phyloP scores from a whole-genome alignment of 306 rosid species.

The Corylus avellana region DNA sequence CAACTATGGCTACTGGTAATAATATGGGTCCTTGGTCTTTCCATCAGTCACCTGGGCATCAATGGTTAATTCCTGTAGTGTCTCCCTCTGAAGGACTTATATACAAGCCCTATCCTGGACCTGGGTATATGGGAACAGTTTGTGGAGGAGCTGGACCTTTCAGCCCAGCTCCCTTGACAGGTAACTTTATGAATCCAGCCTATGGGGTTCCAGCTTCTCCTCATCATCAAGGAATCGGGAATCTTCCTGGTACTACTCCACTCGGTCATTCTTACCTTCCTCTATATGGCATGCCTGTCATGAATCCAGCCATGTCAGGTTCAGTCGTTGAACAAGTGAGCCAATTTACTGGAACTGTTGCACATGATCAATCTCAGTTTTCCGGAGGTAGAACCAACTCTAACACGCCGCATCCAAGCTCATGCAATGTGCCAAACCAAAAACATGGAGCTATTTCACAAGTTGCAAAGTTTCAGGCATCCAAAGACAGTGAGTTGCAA shows the following conservation, averaged over 20 bases:
- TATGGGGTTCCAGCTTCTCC: conserved; percentile 58
- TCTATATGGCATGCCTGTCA: conserved; percentile 65
- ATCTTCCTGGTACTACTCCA: conserved; percentile 48
- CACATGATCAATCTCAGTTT: conserved; percentile 32
- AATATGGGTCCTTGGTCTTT: conserved; percentile 66
- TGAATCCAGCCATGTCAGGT: conserved; percentile 54
- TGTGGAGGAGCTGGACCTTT: conserved; percentile 73
- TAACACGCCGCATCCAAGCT: conserved; percentile 46
- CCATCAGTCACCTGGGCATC: conserved; percentile 77
- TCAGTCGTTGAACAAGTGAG: conserved; percentile 58
- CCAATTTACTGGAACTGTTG: conserved; percentile 41
- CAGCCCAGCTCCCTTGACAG: conserved; percentile 47
- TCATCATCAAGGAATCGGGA: conserved; percentile 55
- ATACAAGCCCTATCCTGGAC: conserved; percentile 85
- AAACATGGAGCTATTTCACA: conserved; percentile 39
- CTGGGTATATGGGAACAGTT: conserved; percentile 57
- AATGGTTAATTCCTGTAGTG: conserved; percentile 87
- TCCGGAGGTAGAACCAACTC: conserved; percentile 35
- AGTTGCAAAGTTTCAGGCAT: conserved; percentile 35
- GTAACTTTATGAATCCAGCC: conserved; percentile 54
- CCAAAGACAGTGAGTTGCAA: conserved; percentile 59
- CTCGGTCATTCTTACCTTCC: conserved; percentile 58
- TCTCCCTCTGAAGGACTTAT: conserved; percentile 91
- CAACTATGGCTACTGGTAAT: conserved; percentile 45
- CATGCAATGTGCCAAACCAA: conserved; percentile 41